These are phyloP conservation scores for Chaetothyriales sp. DNA, from an alignment of 2,329 filamentous ascomycete genomes.

Conservation along the genomic window DNA sequence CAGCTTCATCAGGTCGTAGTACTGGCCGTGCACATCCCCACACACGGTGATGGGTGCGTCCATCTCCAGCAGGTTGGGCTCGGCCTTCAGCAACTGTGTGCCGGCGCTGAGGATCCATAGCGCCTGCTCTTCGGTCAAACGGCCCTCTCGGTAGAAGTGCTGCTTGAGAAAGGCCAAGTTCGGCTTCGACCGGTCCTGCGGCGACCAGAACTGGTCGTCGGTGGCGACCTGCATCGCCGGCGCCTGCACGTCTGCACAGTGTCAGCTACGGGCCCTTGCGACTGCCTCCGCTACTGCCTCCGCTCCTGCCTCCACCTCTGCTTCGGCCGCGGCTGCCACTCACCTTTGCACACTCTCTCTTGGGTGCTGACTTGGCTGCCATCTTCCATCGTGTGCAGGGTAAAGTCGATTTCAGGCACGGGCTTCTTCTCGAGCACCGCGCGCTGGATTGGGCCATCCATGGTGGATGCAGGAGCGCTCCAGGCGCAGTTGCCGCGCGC, in stretches of 20 bases:
- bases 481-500: constrained; percentile 10
- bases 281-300: background rate
- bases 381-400: constrained; percentile 96
- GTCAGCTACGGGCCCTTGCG: constrained; percentile 1
- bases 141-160: constrained; percentile 94
- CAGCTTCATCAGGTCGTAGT: constrained; percentile 98
- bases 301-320: background rate
- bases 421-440: constrained; percentile 92
- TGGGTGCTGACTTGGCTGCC: constrained; percentile 85
- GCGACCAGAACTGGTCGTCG: constrained; percentile 87
- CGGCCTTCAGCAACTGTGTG: constrained; percentile 71
- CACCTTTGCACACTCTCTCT: constrained; percentile 98
- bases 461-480: constrained; percentile 20
- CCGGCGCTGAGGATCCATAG: constrained; percentile 86
- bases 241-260: constrained; percentile 76
- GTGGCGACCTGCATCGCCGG: constrained; percentile 86
- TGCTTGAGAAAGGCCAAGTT: constrained; percentile 92
- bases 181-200: constrained; percentile 73
- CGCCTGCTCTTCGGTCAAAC: constrained; percentile 92
- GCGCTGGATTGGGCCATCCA: constrained; percentile 51
- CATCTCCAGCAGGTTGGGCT: constrained; percentile 97
- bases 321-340: constrained; percentile 8
- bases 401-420: constrained; percentile 95
- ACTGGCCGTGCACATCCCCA: constrained; percentile 95
- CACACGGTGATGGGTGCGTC: constrained; percentile 98